Base-by-base conservation (phyloP, 495 filamentous ascomycete species). In the Hyaloscypha hepaticicola region DNA sequence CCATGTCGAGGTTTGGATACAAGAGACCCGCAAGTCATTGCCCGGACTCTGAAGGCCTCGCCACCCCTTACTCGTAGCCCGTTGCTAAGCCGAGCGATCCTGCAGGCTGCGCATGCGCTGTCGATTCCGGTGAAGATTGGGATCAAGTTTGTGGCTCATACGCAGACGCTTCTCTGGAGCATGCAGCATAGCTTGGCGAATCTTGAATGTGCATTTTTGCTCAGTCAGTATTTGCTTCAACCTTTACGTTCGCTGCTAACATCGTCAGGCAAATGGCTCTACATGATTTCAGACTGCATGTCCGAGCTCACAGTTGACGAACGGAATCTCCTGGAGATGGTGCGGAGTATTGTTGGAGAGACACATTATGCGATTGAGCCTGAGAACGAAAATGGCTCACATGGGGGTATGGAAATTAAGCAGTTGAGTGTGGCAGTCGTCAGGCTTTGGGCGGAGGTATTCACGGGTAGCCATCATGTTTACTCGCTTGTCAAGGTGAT, bases 321-420 rank as follows among this genome's bases (percentile, higher is more conserved):
- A 72, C 78, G 78, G 58, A 85, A 84, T 64, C 77, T 91, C 11
- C 80, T 90, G 24, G 75, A 85, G 48, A 88, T 84, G 79, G 80
- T 92, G 41, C 85, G 87, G 58, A 87, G 84, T 68, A 89, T 92
- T 85, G 81, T 92, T 68, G 86, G 89, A 70, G 89, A 92, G 77
- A 91, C 89, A 9, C 87, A 89, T 65, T 87, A 90, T 72, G 86
- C 87, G 50, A 85, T 88, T 3, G 21, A 27, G 78, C 77, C 2
- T 24, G 74, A 79, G 33, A 78, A 74, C 4, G 76, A 75, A 21
- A 69, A 71, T 28, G 72, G 67, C 4, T 63, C 63, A 9, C 51
- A 52, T 73, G 71, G n/a, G 70, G 70, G 19, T 75, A 78, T 77
- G 5, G 86, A 83, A 56, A 78, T 86, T 53, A 81, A 82, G 11